phyloP scores from a whole-genome alignment of 108 stramenopile genomes.

The Stephanodiscus minutulus region DNA sequence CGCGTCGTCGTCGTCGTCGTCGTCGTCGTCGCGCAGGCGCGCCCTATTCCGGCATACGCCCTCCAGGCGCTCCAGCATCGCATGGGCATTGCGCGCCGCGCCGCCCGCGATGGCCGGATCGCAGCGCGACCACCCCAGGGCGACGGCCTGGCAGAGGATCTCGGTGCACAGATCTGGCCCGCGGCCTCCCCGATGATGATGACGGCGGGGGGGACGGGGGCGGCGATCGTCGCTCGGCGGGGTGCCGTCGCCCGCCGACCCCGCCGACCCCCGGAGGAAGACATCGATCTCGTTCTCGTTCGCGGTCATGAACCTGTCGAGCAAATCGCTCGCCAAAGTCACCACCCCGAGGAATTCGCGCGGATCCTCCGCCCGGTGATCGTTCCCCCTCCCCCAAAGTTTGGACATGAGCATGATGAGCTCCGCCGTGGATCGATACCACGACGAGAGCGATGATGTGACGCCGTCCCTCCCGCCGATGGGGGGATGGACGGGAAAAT shows the following conservation, averaged over 20 bases:
- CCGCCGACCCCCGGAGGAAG: no score
- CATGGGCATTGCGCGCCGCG: constrained; percentile 31
- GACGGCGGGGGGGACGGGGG: not conserved
- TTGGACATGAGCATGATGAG: constrained; percentile 42
- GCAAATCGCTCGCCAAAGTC: constrained; percentile 29
- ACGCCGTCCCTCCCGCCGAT: not conserved
- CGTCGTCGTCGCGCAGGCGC: not conserved
- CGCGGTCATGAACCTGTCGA: not conserved
- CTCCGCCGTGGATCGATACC: constrained; percentile 26
- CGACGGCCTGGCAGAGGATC: constrained; percentile 30
- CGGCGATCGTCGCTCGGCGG: not conserved
- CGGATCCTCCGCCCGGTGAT: constrained; percentile 13
- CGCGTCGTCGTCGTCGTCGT: not conserved
- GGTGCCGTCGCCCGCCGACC: no score
- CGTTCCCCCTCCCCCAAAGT: constrained; percentile 42
- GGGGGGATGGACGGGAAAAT: not conserved
- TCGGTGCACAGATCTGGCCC: constrained; percentile 21
- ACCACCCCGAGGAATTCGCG: constrained; percentile 28
- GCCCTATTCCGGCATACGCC: constrained; percentile 7
- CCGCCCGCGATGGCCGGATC: constrained; percentile 21
- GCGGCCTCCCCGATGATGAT: not conserved
- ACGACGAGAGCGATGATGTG: not conserved
- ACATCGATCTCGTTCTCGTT: not conserved
- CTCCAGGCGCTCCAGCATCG: constrained; percentile 30
- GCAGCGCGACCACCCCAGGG: constrained; percentile 44